These are phyloP conservation scores for Ceratocystiopsis sp. DNA, from an alignment of 2,329 filamentous ascomycete genomes.

Conservation along the genomic window DNA sequence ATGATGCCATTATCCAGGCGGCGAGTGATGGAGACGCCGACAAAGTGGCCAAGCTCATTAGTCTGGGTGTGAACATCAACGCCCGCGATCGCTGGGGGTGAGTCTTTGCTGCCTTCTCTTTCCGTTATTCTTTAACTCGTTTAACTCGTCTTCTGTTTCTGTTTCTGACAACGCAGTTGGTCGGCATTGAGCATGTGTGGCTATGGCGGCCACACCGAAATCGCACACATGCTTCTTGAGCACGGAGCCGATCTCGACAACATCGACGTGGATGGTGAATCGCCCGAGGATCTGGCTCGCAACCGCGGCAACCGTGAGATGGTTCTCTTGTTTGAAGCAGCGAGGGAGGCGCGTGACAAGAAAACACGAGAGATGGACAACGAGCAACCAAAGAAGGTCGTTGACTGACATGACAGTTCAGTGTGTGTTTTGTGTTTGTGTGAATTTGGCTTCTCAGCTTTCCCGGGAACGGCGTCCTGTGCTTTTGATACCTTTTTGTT, in stretches of 20 bases:
- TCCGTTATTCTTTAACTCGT: neutral
- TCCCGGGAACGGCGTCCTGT: too few relatives aligned
- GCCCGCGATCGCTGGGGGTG: constrained; percentile 14
- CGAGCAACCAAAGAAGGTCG: too few relatives aligned
- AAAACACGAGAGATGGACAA: too few relatives aligned
- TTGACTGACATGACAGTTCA: too few relatives aligned
- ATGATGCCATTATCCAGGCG: constrained; percentile 14
- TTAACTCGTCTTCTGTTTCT: neutral
- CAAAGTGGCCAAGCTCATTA: constrained; percentile 12
- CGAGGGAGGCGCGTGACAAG: too few relatives aligned
- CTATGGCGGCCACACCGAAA: constrained; percentile 12
- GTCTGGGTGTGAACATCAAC: constrained; percentile 14
- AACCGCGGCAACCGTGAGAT: constrained; percentile 3
- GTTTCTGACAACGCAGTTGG: constrained; percentile 8
- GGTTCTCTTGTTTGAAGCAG: constrained; percentile 3
- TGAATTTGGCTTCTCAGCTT: too few relatives aligned
- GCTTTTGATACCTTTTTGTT: too few relatives aligned
- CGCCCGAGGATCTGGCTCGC: constrained; percentile 1
- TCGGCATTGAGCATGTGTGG: constrained; percentile 14
- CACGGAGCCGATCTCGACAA: neutral
- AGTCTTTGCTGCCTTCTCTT: neutral
- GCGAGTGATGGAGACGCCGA: constrained; percentile 13
- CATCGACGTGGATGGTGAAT: constrained; percentile 2
- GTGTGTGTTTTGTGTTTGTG: too few relatives aligned
- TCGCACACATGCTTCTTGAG: constrained; percentile 5